Evolutionary conservation across 257 asterid genomes (phyloP), one percentile per base, ranked within the genome.

Genomic region (Voacanga thouarsii): DNA sequence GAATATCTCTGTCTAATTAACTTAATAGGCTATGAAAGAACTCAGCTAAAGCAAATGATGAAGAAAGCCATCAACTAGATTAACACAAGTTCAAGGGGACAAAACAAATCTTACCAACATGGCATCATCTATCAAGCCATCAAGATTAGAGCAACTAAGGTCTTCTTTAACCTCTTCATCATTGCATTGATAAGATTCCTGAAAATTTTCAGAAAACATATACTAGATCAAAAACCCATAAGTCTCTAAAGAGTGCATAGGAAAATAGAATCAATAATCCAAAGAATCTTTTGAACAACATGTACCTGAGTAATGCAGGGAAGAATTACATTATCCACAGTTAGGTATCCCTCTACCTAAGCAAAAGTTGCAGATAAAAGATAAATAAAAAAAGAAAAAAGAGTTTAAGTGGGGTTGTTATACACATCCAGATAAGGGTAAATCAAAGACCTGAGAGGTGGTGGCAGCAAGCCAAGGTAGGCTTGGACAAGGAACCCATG

Each of bases 271-370:
- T 50, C 72, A 72, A 60, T 55, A 56, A 79, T 85, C 57, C n/a
- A 60, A 5, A 30, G 18, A 26, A 68, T 15, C 11, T 21, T 14
- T 28, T 55, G 19, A 71, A 23, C 28, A 28, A 33, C 37, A 18
- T 5, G 78, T 82, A 94, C 97, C 97, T 83, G 79, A 19, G 80
- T 72, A 61, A 74, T 83, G 60, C 72, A 30, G 60, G 89, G 87
- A 71, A 89, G 90, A 80, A 88, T 75, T 75, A 88, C 81, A 84
- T 85, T 86, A 64, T 91, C 98, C 81, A 92, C 41, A 8, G 91
- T 83, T 75, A 94, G 79, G 77, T 91, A 94, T 63, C 99, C 99
- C 57, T 86, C 91, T 83, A 83, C 81, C 94, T 84, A 30, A 71
- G 26, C 72, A 72, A 44, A 5, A 65, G 16, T 28, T 49, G 18